phyloP scores from a whole-genome alignment of 768 basidiomycete species.

The Amyloporia xantha region DNA sequence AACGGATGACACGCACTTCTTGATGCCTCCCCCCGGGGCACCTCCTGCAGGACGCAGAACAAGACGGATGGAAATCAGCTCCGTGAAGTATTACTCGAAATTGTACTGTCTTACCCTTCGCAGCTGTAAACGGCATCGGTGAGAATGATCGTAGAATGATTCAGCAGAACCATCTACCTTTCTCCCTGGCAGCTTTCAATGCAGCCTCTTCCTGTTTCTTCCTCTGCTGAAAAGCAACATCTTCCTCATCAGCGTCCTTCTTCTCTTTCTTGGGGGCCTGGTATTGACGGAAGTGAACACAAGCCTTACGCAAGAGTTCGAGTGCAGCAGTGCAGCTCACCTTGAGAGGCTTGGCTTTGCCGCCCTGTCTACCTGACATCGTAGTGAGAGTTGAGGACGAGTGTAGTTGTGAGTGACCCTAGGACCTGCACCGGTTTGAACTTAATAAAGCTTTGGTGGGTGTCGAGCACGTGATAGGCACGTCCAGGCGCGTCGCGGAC shows the following conservation, averaged over 20 bases:
- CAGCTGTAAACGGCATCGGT: constrained; percentile 30
- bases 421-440: too few relatives aligned
- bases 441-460: too few relatives aligned
- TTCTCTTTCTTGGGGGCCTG: constrained; percentile 83
- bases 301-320: too few relatives aligned
- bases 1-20: constrained; percentile 52
- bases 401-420: too few relatives aligned
- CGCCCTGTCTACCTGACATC: constrained; percentile 71
- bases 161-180: constrained; percentile 40
- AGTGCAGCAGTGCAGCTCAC: constrained; percentile 36
- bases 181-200: constrained; percentile 64
- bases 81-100: neutral
- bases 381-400: neutral
- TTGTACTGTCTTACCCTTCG: constrained; percentile 39
- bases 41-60: constrained; percentile 41
- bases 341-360: constrained; percentile 86
- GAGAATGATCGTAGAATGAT: constrained; percentile 1
- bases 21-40: constrained; percentile 69
- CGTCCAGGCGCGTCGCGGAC: too few relatives aligned
- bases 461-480: too few relatives aligned
- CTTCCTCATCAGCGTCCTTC: constrained; percentile 66
- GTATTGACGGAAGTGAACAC: too few relatives aligned
- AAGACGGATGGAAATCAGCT: constrained; percentile 10
- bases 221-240: constrained; percentile 66
- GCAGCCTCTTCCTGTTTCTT: constrained; percentile 71